phyloP scores from a whole-genome alignment of 805 yeast species.

The Saccharomycopsis javanensis region DNA sequence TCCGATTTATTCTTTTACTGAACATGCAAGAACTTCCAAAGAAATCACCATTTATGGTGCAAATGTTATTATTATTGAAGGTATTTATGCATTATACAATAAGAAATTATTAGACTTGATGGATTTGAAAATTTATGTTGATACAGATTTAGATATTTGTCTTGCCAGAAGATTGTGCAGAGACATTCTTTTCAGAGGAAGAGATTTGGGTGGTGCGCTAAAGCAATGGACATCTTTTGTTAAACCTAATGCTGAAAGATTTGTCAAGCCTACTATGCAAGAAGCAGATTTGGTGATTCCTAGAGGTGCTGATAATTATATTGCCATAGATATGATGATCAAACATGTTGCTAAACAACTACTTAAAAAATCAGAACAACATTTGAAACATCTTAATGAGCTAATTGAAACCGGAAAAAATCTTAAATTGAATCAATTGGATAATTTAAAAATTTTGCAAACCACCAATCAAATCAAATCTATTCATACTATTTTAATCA shows the following conservation, averaged over 20 bases:
- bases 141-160: constrained; percentile 89
- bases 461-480: constrained; percentile 59
- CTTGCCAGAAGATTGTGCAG: constrained; percentile 79
- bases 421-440: constrained; percentile 37
- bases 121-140: constrained; percentile 85
- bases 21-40: constrained; percentile 50
- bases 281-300: constrained; percentile 88
- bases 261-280: constrained; percentile 65
- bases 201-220: constrained; percentile 75
- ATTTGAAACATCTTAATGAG: constrained; percentile 51
- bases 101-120: constrained; percentile 58
- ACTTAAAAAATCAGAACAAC: constrained; percentile 51
- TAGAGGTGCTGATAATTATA: constrained; percentile 58
- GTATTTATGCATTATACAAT: constrained; percentile 75
- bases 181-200: constrained; percentile 77
- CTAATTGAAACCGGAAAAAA: constrained; percentile 25
- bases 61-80: constrained; percentile 86
- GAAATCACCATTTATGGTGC: constrained; percentile 83
- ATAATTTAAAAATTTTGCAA: constrained; percentile 25
- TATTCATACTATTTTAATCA: constrained; percentile 60
- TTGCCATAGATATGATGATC: constrained; percentile 73
- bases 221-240: constrained; percentile 87
- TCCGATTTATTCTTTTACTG: constrained; percentile 59
- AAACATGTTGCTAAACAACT: constrained; percentile 71
- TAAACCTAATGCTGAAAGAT: constrained; percentile 79